Percentiles rank a stretch among this genome's conserved stretches.
Evolutionary conservation across 495 filamentous ascomycete species (phyloP).

Genomic region (Podospora conica): DNA sequence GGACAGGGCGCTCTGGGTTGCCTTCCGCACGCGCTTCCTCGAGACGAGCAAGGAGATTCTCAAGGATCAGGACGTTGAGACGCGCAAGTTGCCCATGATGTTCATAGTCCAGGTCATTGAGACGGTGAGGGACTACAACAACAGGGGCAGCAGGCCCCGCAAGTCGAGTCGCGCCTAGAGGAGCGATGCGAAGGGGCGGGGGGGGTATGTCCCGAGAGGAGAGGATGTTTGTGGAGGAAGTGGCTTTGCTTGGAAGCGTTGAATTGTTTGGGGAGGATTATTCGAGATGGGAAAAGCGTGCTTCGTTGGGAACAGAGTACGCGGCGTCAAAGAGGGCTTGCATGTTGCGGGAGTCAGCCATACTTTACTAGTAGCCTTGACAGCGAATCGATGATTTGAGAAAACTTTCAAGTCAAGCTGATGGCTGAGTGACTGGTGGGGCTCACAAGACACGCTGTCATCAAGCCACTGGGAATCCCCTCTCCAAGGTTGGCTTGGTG

Average conservation of each 20-base stretch:
- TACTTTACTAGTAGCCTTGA: neutral
- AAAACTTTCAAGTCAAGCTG: neutral
- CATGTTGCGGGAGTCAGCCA: neutral
- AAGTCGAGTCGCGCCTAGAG: neutral
- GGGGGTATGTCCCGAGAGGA: neutral
- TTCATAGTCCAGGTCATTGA: slow-evolving; percentile 1
- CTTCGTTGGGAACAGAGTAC: neutral
- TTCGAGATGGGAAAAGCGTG: neutral
- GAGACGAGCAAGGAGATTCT: slow-evolving; percentile 16
- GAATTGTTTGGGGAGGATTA: neutral
- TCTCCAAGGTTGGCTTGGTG: no score
- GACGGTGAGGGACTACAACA: neutral
- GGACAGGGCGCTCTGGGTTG: slow-evolving; percentile 27
- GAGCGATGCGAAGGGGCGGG: neutral
- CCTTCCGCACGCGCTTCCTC: slow-evolving; percentile 24
- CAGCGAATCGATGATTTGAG: neutral
- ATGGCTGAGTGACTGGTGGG: neutral
- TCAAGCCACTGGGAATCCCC: no score
- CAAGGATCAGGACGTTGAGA: slow-evolving; percentile 1
- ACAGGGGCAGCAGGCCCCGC: neutral
- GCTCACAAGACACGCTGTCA: no score
- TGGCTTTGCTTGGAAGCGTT: neutral
- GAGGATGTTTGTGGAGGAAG: neutral
- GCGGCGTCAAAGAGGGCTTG: neutral
- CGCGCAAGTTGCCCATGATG: slow-evolving; percentile 11